These are phyloP conservation scores for Cubamyces sp. DNA, from an alignment of 768 basidiomycete genomes.

Conservation along the genomic window DNA sequence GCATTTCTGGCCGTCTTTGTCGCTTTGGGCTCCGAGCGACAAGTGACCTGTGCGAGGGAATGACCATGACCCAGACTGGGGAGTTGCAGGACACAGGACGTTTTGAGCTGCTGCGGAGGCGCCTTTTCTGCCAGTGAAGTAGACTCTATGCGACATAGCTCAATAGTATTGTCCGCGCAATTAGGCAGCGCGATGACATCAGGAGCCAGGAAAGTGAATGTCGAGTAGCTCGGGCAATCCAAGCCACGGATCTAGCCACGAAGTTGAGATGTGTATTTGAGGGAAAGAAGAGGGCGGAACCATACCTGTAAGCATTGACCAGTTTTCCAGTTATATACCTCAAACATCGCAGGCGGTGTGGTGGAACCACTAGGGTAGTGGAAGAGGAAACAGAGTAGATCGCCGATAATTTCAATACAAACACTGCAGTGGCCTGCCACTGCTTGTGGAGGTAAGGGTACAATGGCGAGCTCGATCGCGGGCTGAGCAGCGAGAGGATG, in stretches of 20 bases:
- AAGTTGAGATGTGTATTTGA: not conserved
- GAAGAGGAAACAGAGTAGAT: conserved; percentile 27
- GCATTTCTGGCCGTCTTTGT: conserved; percentile 2
- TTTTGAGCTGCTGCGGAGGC: conserved; percentile 1
- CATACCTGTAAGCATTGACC: conserved; percentile 26
- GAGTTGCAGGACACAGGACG: conserved; percentile 28
- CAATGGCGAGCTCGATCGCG: conserved; percentile 13
- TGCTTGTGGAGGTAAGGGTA: conserved; percentile 1
- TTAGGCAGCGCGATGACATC: conserved; percentile 36
- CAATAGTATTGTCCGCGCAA: conserved; percentile 28
- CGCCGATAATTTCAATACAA: conserved; percentile 32
- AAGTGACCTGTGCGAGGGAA: conserved; percentile 30
- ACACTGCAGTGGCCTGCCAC: conserved; percentile 22
- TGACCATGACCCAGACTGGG: conserved; percentile 23
- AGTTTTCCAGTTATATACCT: conserved; percentile 36
- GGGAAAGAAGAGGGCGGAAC: not conserved
- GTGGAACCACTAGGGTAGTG: conserved; percentile 17
- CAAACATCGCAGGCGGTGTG: conserved; percentile 18
- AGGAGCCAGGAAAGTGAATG: conserved; percentile 34
- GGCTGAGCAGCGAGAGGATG: conserved; percentile 29
- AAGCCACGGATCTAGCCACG: conserved; percentile 7
- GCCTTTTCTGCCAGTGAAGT: not conserved
- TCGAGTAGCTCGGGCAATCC: conserved; percentile 25
- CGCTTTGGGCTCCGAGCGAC: conserved; percentile 35
- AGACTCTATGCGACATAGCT: conserved; percentile 25